Evolutionary conservation across 768 basidiomycete species (phyloP).

Genomic region (Lentinula guzmanii): DNA sequence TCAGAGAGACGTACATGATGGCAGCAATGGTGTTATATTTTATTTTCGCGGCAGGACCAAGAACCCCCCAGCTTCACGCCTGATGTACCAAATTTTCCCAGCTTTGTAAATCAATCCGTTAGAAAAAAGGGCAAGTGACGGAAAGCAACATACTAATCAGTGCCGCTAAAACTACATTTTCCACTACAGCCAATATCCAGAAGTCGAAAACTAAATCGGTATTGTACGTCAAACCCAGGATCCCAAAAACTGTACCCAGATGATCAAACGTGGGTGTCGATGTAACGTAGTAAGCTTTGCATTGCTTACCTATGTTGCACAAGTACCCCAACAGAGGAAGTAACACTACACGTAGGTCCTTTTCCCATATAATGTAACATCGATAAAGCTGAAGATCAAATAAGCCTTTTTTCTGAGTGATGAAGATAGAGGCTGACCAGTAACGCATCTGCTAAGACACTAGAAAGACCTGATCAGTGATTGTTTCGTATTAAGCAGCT

Average conservation of each 20-base stretch:
- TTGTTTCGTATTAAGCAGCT: not conserved
- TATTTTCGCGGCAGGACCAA: not conserved
- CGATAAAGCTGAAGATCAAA: slow-evolving; percentile 16
- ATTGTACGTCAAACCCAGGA: not conserved
- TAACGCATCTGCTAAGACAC: not conserved
- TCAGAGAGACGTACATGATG: not conserved
- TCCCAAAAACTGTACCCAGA: not conserved
- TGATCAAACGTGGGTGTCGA: not conserved
- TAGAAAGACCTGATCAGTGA: not conserved
- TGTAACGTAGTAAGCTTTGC: not conserved
- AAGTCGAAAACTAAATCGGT: not conserved
- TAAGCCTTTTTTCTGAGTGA: no score
- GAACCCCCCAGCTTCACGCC: not conserved
- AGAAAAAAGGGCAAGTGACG: not conserved
- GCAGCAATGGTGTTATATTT: not conserved
- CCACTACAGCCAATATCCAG: not conserved
- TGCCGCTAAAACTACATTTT: not conserved
- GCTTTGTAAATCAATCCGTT: not conserved
- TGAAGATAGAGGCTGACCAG: not conserved
- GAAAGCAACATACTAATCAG: not conserved
- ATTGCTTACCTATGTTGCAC: slow-evolving; percentile 7
- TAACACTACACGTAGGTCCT: slow-evolving; percentile 8
- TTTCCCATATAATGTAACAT: slow-evolving; percentile 15
- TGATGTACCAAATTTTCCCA: not conserved
- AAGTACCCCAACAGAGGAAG: slow-evolving; percentile 10